Base-by-base conservation (phyloP, 192 early-diverging fungal species). In the Kappamyces sp. region DNA sequence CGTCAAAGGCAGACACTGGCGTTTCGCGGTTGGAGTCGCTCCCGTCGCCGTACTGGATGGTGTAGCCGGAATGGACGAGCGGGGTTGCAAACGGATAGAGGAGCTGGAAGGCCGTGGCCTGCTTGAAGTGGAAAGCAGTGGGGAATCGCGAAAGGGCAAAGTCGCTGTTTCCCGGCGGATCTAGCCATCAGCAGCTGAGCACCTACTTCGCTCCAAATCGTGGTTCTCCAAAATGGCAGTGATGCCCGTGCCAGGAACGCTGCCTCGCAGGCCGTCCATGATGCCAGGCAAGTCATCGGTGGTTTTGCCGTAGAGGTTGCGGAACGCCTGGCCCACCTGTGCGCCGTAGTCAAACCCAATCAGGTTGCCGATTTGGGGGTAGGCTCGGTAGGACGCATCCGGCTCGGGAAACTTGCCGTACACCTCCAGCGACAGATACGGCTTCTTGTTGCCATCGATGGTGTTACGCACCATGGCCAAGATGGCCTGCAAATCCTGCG, bases 31-130 rank as follows among this genome's bases (percentile, higher is more conserved):
- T 34, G 14, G 42, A 14, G 2, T 45, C 38, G 36, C 38, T 32
- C 3, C 55, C 55, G 22, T 22, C 22, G 34, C 41, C 6, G 31
- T 36, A 58, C 31, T 58, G 9, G 40, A 58, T 46, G 22, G n/a
- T 38, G 31, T 58, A 58, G 11, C 55, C 55, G 47, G 55, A 58
- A 30, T 58, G 55, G 6, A 58, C 55, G 45, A 45, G 45, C 2
- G 55, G 41, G 5, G 47, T 15, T 6, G 43, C 55, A 58, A n/a
- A 58, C n/a, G 55, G 55, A 32, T 58, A 58, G 4, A 58, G 4
- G 14, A 58, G 45, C 14, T 45, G 33, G 42, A 58, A 58, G 0
- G 55, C 55, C 32, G 37, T 29, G 14, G 55, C 55, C 47, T 58
- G 55, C 36, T 58, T 58, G 31, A 34, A 58, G 41, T 31, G 47